Conservation (phyloP, 2,329 filamentous ascomycete species). For the Metarhizium album region DNA sequence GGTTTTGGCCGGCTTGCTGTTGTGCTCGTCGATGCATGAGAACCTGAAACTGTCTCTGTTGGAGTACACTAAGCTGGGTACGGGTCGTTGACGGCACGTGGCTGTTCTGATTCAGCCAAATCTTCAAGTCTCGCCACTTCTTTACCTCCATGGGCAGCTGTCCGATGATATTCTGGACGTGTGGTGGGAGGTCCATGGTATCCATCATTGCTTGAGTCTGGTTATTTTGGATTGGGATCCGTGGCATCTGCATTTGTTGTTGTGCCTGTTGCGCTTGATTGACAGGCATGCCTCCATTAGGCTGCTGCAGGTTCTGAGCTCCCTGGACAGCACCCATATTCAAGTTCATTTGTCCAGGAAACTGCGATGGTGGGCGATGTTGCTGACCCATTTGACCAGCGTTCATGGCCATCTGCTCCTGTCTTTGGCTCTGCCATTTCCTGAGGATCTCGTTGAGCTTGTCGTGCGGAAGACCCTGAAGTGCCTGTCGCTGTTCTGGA, state of each 20-base stretch:
- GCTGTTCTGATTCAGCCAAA: slow-evolving; percentile 29
- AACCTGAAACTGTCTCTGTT: slow-evolving; percentile 29
- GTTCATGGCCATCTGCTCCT: slow-evolving; percentile 23
- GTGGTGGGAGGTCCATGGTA: slow-evolving; percentile 33
- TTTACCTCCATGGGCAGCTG: slow-evolving; percentile 31
- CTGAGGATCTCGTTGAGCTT: slow-evolving; percentile 41
- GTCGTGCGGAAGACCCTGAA: slow-evolving; percentile 34
- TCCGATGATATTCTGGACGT: slow-evolving; percentile 20
- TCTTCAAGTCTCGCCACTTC: slow-evolving; percentile 38
- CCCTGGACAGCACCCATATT: slow-evolving; percentile 20
- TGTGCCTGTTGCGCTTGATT: slow-evolving; percentile 17
- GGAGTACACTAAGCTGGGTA: slow-evolving; percentile 22
- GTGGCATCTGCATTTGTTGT: slow-evolving; percentile 18
- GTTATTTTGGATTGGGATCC: slow-evolving; percentile 15
- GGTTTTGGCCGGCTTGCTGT: slow-evolving; percentile 19
- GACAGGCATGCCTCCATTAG: slow-evolving; percentile 14
- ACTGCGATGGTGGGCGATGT: slow-evolving; percentile 19
- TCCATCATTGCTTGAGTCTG: slow-evolving; percentile 34
- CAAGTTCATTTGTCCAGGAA: slow-evolving; percentile 22
- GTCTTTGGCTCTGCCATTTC: slow-evolving; percentile 34
- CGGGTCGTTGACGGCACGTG: slow-evolving; percentile 20
- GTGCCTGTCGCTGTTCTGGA: slow-evolving; percentile 32
- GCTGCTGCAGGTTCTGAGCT: slow-evolving; percentile 20
- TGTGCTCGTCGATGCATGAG: slow-evolving; percentile 20
- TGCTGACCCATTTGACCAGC: slow-evolving; percentile 20